Percentiles rank a stretch among this genome's conserved stretches.
Conservation (phyloP, 768 basidiomycete species). For the Leucogyrophana mollusca region DNA sequence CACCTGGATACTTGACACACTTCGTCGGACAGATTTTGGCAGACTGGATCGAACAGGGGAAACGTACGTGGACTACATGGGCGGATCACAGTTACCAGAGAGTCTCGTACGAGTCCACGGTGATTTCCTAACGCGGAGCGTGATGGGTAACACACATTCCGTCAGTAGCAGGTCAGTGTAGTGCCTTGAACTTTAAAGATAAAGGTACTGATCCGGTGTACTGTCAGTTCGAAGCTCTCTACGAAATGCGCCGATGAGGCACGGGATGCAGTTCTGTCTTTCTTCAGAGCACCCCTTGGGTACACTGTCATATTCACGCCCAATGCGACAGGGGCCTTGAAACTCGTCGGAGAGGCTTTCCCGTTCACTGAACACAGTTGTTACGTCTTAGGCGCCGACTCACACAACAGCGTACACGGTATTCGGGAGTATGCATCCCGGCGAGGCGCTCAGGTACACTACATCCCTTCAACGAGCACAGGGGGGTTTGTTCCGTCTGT, state of each 20-base stretch:
- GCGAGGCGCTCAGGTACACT: constrained; percentile 56
- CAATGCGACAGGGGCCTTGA: constrained; percentile 78
- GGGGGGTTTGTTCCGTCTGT: constrained; percentile 62
- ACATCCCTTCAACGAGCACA: constrained; percentile 59
- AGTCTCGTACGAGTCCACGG: constrained; percentile 70
- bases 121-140: constrained; percentile 60
- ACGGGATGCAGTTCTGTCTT: constrained; percentile 67
- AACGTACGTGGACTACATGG: constrained; percentile 87
- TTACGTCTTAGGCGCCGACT: constrained; percentile 72
- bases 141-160: constrained; percentile 85
- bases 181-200: background rate
- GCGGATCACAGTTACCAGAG: constrained; percentile 77
- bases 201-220: background rate
- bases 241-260: constrained; percentile 66
- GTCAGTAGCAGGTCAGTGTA: constrained; percentile 68
- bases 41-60: constrained; percentile 62
- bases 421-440: constrained; percentile 68
- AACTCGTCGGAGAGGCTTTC: constrained; percentile 80
- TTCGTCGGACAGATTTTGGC: constrained; percentile 61
- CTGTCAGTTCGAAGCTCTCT: constrained; percentile 65
- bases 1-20: constrained; percentile 70
- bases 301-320: constrained; percentile 83
- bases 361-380: constrained; percentile 59
- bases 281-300: constrained; percentile 72
- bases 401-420: constrained; percentile 84